phyloP scores from a whole-genome alignment of 1,284 basidiomycete species.

The Moniliophthora roreri region DNA sequence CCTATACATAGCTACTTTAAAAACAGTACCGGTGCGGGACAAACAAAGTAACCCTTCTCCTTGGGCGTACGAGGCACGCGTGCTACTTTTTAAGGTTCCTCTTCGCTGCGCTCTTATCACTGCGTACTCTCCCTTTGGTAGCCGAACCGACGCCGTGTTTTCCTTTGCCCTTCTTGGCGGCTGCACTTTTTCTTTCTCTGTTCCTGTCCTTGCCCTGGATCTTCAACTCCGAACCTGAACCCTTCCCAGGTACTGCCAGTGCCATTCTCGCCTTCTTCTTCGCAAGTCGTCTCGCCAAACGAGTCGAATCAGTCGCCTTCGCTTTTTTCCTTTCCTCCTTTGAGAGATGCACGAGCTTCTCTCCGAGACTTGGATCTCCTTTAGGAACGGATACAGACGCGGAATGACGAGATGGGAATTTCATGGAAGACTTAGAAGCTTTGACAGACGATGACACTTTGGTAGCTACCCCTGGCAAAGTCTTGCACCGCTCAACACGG shows the following conservation, averaged over 20 bases:
- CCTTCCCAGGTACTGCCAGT: conserved; percentile 18
- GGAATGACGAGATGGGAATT: conserved; percentile 8
- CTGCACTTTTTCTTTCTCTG: conserved; percentile 47
- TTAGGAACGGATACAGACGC: conserved; percentile 51
- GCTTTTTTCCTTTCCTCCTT: conserved; percentile 84
- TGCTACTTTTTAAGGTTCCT: conserved; percentile 58
- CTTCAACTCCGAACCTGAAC: conserved; percentile 39
- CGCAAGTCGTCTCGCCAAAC: conserved; percentile 79
- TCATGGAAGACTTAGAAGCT: conserved; percentile 5
- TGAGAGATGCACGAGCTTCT: conserved; percentile 71
- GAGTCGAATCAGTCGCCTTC: conserved; percentile 77
- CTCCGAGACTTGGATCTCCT: conserved; percentile 80
- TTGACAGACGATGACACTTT: conserved; percentile 6
- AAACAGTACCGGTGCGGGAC: no score
- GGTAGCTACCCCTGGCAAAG: conserved; percentile 36
- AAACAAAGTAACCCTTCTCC: no score
- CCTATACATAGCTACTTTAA: no score
- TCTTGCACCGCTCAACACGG: conserved; percentile 85
- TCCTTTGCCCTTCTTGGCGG: conserved; percentile 33
- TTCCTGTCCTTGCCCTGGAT: conserved; percentile 39
- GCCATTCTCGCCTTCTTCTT: conserved; percentile 78
- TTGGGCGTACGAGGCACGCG: no score
- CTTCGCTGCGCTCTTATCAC: conserved; percentile 54
- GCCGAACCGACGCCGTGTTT: conserved; percentile 15
- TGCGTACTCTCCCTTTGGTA: conserved; percentile 51